Conservation (phyloP, 768 basidiomycete genomes). For the Tricholoma hemisulphureum region DNA sequence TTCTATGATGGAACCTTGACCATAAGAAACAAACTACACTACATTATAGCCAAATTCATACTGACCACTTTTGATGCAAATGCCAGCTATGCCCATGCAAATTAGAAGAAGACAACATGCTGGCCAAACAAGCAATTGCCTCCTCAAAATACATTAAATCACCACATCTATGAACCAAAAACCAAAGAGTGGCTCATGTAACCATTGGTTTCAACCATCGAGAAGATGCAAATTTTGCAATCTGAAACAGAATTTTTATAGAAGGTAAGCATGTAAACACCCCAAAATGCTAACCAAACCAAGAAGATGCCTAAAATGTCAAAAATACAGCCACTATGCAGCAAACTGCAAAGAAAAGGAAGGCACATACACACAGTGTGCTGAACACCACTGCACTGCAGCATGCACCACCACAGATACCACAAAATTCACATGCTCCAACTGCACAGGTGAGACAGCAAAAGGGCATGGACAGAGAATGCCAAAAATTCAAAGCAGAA, state of each 20-base stretch:
- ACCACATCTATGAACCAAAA: too few relatives aligned
- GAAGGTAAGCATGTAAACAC: too few relatives aligned
- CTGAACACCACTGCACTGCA: slow-evolving; percentile 14
- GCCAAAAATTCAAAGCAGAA: slow-evolving; percentile 18
- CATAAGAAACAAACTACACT: slow-evolving; percentile 2
- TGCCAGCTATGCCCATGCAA: too few relatives aligned
- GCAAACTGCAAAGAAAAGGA: slow-evolving; percentile 5
- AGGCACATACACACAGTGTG: slow-evolving; percentile 15
- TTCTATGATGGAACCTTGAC: not conserved
- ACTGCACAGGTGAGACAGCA: slow-evolving; percentile 18
- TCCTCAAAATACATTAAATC: too few relatives aligned
- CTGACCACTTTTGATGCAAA: too few relatives aligned
- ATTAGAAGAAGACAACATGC: too few relatives aligned
- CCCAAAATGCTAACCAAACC: too few relatives aligned
- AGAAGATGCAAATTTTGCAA: slow-evolving; percentile 22
- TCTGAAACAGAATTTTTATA: too few relatives aligned
- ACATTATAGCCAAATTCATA: slow-evolving; percentile 20
- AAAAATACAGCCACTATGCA: slow-evolving; percentile 20
- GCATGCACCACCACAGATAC: slow-evolving; percentile 12
- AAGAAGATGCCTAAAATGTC: too few relatives aligned
- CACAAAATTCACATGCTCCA: slow-evolving; percentile 13
- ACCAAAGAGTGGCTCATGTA: too few relatives aligned
- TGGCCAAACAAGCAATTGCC: too few relatives aligned
- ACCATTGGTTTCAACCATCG: slow-evolving; percentile 18
- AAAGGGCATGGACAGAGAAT: too few relatives aligned